Base-by-base conservation (phyloP, 257 asterid genomes). In the Voacanga thouarsii region DNA sequence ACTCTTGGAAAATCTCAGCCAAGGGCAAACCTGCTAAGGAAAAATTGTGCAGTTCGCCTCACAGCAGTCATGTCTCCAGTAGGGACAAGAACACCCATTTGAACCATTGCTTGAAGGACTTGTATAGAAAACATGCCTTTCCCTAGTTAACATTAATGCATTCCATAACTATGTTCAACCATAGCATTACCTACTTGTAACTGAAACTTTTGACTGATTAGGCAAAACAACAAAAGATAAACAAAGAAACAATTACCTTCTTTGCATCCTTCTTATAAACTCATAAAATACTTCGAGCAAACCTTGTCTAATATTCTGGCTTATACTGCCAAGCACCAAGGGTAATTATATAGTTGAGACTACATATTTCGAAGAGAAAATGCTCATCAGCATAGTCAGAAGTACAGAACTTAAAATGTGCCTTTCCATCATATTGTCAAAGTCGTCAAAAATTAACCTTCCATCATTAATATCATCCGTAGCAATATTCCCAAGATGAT, bases 381-480 rank as follows among this genome's bases (percentile, higher is more conserved):
- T 60, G 39, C 63, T 73, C 45, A 71, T 76, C 53, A 39, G 12
- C 66, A 77, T 9, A 57, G 59, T 75, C 67, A 77, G 69, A 76
- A 71, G 43, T 18, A 50, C 67, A 70, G 71, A 72, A 24, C 71
- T 49, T 21, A 43, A 69, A 63, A 11, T 14, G 30, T 84, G 91
- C 97, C 96, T 91, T 84, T 95, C 96, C 97, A 92, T 92, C 96
- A 94, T 94, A 82, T n/a, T n/a, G n/a, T 97, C 98, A 77, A 94
- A 94, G 86, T 94, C 98, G 67, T 94, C 92, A 78, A 94, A 94
- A 78, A 94, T 94, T 87, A 94, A 74, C 79, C 97, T 85, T 81
- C 97, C 97, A 80, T 96, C 97, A 76, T 92, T 92, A 78, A 87
- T 85, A 85, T 92, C 95, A 76, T 92, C 97, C 30, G 89, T 96